A percentile compares a stretch with the other conserved stretches of the same genome.
These are phyloP conservation scores for Penicillium frequentans DNA, from an alignment of 2,329 filamentous ascomycete species.

Conservation along the genomic window DNA sequence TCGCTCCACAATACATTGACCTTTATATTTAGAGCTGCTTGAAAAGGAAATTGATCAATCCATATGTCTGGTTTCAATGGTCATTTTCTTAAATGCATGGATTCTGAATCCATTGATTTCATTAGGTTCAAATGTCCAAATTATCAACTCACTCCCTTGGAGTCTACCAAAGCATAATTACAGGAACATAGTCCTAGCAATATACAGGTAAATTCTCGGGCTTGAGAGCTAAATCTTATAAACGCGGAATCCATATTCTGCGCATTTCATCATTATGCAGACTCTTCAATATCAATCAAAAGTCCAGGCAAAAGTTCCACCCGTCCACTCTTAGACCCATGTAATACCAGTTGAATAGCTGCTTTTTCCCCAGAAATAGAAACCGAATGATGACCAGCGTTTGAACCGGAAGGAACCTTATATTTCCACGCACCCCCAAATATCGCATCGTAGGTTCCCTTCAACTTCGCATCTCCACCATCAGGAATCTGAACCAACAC, in stretches of 20 bases:
- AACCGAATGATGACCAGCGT: neutral
- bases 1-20: neutral
- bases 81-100: no score
- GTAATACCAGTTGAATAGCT: conserved; percentile 3
- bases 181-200: neutral
- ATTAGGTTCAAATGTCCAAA: no score
- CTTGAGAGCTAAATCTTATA: no score
- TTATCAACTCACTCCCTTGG: no score
- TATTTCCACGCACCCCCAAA: conserved; percentile 3
- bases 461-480: neutral
- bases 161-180: no score
- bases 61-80: no score
- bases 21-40: neutral
- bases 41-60: no score
- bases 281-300: conserved; percentile 3
- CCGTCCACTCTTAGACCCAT: conserved; percentile 1
- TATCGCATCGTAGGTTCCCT: conserved; percentile 6
- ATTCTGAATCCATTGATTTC: no score
- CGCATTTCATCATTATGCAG: neutral
- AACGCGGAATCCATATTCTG: no score
- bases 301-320: conserved; percentile 12
- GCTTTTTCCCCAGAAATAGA: neutral
- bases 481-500: conserved; percentile 2
- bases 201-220: no score
- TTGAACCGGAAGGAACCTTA: conserved; percentile 5